A percentile compares a stretch with the other conserved stretches of the same genome.
phyloP scores from a whole-genome alignment of 805 yeast species.

The Candida jianshihensis region DNA sequence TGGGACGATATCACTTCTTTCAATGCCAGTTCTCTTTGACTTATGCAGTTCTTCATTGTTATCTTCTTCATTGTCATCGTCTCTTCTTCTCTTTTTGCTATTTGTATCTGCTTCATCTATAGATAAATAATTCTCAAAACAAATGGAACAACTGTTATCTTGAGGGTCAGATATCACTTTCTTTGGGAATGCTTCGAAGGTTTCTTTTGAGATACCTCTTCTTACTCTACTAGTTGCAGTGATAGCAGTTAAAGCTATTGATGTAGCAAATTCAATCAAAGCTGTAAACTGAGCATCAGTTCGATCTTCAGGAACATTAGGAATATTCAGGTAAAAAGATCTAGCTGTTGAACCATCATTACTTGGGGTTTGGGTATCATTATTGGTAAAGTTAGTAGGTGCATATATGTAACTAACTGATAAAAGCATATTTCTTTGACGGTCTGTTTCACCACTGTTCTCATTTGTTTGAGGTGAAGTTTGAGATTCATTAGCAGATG shows the following conservation, averaged over 20 bases:
- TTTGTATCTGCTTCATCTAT: constrained; percentile 20
- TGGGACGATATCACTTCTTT: not conserved
- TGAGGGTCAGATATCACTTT: constrained; percentile 25
- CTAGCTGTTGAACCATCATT: constrained; percentile 35
- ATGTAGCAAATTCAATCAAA: constrained; percentile 59
- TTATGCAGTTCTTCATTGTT: constrained; percentile 3
- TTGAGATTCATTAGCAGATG: not conserved
- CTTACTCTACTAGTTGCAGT: constrained; percentile 37
- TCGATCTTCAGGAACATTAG: constrained; percentile 56
- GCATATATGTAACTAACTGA: constrained; percentile 33
- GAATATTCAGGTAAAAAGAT: constrained; percentile 54
- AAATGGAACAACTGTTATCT: constrained; percentile 48
- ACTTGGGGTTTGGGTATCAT: not conserved
- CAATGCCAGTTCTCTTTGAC: not conserved
- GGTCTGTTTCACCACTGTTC: not conserved
- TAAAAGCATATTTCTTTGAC: constrained; percentile 29
- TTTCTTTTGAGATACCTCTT: constrained; percentile 46
- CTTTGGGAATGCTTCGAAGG: constrained; percentile 44
- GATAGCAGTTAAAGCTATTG: constrained; percentile 62
- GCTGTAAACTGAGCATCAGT: constrained; percentile 50
- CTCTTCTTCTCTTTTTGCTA: constrained; percentile 19
- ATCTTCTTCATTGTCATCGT: constrained; percentile 9
- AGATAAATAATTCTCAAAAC: constrained; percentile 45
- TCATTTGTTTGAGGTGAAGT: not conserved
- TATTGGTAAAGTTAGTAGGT: constrained; percentile 2